Evolutionary conservation across 345 rosid species (phyloP), one percentile per base, ranked within the genome.

Genomic region (Murraya koenigii): DNA sequence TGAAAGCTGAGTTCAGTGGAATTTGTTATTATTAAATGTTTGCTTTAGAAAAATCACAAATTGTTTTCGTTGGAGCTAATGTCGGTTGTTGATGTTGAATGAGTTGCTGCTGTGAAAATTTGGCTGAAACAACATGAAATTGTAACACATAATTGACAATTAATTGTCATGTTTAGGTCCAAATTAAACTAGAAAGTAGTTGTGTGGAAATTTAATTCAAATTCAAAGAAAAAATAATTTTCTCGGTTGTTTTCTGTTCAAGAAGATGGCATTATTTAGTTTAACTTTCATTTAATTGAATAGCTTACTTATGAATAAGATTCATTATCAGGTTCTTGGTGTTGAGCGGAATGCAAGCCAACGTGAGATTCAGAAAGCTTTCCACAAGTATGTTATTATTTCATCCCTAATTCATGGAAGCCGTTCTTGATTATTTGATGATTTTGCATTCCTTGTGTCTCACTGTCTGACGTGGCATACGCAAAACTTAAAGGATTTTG

Each of bases 331-430:
- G 99, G 91, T 91, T 87, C 98, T 96, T 67, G 98, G 98, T 69
- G 95, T 96, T 38, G 93, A 93, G 54, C 80, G 80, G 32, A 91
- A 88, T 47, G 98, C 99, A 32, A 85, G 91, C 80, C 97, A 89
- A 77, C 90, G 98, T 6, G 97, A 96, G 66, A 96, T 96, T 72
- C 99, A 96, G 84, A 96, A 96, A 86, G 98, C 98, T 79, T 96
- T 96, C 79, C 99, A 96, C 90, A 94, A 92, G 98, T 96, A 82
- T 3, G 91, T 75, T 52, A 58, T 66, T 61, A 54, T 75, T 13
- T 7, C 15, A 25, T 47, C 32, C 44, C 39, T 20, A 19, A 33
- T 74, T 33, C 39, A 66, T 74, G 28, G 13, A 68, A 28, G 41
- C 4, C 60, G 41, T 49, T 15, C 23, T 62, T 20, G 10, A n/a